phyloP scores from a whole-genome alignment of 192 early-diverging fungal genomes.

The Haplosporangium gracile region DNA sequence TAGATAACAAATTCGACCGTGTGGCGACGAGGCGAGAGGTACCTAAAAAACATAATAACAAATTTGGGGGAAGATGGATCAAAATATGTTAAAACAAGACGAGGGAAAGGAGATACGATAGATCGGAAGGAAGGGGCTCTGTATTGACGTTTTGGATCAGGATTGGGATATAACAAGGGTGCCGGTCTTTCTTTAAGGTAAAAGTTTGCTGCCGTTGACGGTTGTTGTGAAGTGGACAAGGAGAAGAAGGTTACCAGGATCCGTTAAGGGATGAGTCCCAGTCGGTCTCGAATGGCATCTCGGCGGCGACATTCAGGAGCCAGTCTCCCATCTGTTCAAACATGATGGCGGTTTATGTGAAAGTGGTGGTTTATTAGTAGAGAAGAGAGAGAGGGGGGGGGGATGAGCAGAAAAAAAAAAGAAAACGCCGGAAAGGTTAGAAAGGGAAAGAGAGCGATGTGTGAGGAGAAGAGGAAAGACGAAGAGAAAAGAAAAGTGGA shows the following conservation, averaged over 20 bases:
- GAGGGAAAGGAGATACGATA: not conserved
- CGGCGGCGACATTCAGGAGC: slow-evolving; percentile 50
- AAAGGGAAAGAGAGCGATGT: not conserved
- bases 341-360: slow-evolving; percentile 12
- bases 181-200: no score
- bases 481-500: not conserved
- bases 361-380: not conserved
- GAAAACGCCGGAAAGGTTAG: not conserved
- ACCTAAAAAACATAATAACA: slow-evolving; percentile 40
- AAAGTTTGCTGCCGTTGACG: no score
- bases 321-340: slow-evolving; percentile 51
- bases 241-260: slow-evolving; percentile 57
- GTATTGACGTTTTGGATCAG: no score
- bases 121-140: not conserved
- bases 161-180: no score
- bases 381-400: not conserved
- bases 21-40: slow-evolving; percentile 64
- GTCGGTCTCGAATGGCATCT: slow-evolving; percentile 63
- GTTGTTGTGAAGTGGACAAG: not conserved
- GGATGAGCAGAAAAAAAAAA: not conserved
- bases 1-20: slow-evolving; percentile 59
- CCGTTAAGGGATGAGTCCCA: slow-evolving; percentile 62
- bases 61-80: not conserved
- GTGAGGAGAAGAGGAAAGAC: not conserved
- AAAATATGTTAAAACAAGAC: not conserved